Evolutionary conservation across 1,284 basidiomycete species (phyloP), one percentile per base, ranked within the genome.

Genomic region (Malassezia sp.): DNA sequence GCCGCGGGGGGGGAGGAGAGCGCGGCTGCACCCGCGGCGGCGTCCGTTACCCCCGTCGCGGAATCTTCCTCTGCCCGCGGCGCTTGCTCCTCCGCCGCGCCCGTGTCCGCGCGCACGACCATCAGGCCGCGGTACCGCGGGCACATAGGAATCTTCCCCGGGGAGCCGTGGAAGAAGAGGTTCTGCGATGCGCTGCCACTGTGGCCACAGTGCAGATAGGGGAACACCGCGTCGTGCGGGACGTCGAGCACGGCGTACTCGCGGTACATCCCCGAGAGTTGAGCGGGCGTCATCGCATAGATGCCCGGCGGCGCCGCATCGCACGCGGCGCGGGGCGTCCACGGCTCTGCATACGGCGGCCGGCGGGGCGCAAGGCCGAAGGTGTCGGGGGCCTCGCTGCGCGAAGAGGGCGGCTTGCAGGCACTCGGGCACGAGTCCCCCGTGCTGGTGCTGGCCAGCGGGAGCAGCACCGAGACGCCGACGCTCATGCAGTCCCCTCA

Each of bases 201-300:
- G 37, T 65, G 63, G 31, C 64, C 62, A 29, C 66, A 65, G 41
- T 69, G 65, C 14, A 69, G 48, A 36, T 60, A 69, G 36, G 66
- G 66, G 26, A 69, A 67, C 35, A 69, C 56, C 44, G 61, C 53
- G 31, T 38, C 32, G 36, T 62, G 61, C 14, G 62, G 64, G 20
- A 65, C 62, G 20, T 69, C 66, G 18, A 55, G 52, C 2, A 39
- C 28, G 3, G 50, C 48, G 28, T 67, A 67, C 18, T 54, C 35
- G 9, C 54, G 46, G 26, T 63, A 55, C 31, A 69, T 23, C 11
- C 43, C 34, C 9, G 56, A 56, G 5, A 65, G 54, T 48, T 69
- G 64, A 1, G 40, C 41, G 4, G 63, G 60, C 12, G 7, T 27
- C 24, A 38, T 4, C 15, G 5, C 37, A 17, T 24, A 24, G 3